These are phyloP conservation scores for Filobasidium floriforme DNA, from an alignment of 768 basidiomycete genomes.

Conservation along the genomic window DNA sequence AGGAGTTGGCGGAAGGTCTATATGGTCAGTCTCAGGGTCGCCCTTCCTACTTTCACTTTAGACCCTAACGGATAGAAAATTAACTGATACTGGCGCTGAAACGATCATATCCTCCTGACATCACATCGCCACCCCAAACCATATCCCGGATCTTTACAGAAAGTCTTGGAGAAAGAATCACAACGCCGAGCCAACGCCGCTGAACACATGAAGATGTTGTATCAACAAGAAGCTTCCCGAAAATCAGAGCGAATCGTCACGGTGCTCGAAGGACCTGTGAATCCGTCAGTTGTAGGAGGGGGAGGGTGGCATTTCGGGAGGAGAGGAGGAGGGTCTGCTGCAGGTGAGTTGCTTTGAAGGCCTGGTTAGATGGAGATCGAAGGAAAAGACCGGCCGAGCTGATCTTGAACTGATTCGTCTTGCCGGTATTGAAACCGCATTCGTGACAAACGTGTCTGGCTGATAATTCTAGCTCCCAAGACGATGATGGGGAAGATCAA, in stretches of 20 bases:
- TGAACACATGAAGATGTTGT: constrained; percentile 18
- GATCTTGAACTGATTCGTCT: too few species aligned
- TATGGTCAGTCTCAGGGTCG: neutral
- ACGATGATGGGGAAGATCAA: constrained; percentile 12
- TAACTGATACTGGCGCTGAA: neutral
- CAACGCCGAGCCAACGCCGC: constrained; percentile 12
- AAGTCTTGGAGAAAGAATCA: constrained; percentile 10
- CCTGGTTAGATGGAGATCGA: too few species aligned
- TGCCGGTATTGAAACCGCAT: too few species aligned
- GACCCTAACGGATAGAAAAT: neutral
- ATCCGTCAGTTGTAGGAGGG: too few species aligned
- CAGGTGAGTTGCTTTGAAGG: too few species aligned
- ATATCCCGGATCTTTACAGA: neutral
- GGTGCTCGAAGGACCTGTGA: neutral
- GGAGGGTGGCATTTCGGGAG: too few species aligned
- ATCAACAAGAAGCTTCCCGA: constrained; percentile 14
- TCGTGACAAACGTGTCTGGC: too few species aligned
- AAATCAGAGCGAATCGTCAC: constrained; percentile 4
- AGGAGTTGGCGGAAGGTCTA: constrained; percentile 20
- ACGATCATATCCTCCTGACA: too few species aligned
- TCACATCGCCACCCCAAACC: too few species aligned
- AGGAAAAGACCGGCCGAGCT: too few species aligned
- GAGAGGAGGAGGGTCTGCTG: too few species aligned
- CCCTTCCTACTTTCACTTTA: neutral
- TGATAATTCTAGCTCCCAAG: neutral